A percentile compares a stretch with the other conserved stretches of the same genome.
Evolutionary conservation across 345 rosid species (phyloP).

Genomic region (Barbarea vulgaris): DNA sequence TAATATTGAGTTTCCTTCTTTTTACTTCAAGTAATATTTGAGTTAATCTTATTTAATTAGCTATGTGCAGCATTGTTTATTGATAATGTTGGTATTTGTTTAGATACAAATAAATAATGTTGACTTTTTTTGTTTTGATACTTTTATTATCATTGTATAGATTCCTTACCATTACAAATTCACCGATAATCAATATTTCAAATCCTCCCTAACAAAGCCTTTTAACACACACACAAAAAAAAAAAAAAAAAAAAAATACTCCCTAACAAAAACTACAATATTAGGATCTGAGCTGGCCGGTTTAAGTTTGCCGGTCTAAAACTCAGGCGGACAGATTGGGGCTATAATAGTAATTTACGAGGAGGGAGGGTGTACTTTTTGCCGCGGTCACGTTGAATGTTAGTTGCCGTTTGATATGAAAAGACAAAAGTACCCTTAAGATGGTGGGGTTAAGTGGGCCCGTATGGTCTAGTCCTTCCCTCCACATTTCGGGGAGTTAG

Average conservation of each 20-base stretch:
- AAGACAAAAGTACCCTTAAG: slow-evolving; percentile 15
- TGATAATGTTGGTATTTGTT: not conserved
- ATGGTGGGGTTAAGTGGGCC: not conserved
- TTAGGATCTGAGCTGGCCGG: not conserved
- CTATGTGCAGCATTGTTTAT: not conserved
- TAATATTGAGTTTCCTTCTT: not conserved
- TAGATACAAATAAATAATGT: not conserved
- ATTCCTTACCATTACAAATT: not conserved
- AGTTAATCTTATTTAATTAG: not conserved
- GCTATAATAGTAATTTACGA: not conserved
- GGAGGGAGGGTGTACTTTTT: not conserved
- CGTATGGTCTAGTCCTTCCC: slow-evolving; percentile 24
- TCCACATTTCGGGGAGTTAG: slow-evolving; percentile 39
- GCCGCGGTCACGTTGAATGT: slow-evolving; percentile 4
- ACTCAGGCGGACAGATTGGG: not conserved
- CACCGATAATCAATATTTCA: not conserved
- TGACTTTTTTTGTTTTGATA: slow-evolving; percentile 8
- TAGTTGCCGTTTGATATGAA: not conserved
- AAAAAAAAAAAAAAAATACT: no score
- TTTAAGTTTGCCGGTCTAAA: not conserved
- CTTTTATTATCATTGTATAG: not conserved
- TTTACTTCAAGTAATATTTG: no score
- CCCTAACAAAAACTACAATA: no score
- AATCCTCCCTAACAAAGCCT: not conserved
- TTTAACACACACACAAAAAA: no score